Conservation (phyloP, 106 monocot species). For the Gastrodia elata region DNA sequence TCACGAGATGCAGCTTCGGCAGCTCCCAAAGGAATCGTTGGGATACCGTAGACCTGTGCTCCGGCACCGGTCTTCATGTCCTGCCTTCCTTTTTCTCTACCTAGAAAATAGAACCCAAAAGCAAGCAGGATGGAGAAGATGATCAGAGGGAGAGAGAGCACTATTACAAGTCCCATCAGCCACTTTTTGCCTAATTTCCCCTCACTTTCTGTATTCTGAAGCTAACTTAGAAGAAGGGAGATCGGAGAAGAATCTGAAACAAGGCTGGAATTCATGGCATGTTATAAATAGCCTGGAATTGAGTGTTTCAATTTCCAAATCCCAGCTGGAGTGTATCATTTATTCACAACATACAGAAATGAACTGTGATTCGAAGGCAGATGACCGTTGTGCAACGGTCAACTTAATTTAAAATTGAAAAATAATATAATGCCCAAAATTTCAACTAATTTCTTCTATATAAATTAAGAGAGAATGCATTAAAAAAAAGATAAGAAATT, state of each 20-base stretch:
- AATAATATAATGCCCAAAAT: too few relatives aligned
- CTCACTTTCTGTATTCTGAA: background rate
- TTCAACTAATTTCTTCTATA: too few relatives aligned
- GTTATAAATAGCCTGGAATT: background rate
- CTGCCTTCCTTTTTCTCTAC: constrained; percentile 18
- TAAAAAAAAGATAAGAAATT: too few relatives aligned
- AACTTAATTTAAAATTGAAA: constrained; percentile 6
- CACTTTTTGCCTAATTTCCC: background rate
- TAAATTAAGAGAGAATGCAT: too few relatives aligned
- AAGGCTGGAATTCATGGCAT: background rate
- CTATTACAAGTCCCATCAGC: constrained; percentile 17
- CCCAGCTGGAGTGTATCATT: too few relatives aligned
- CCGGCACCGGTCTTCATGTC: constrained; percentile 16
- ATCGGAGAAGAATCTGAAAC: background rate
- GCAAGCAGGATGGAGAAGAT: constrained; percentile 15
- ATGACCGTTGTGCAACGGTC: constrained; percentile 14
- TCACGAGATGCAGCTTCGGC: background rate
- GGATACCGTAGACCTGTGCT: constrained; percentile 16
- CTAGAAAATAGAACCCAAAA: constrained; percentile 13
- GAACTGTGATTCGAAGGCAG: background rate
- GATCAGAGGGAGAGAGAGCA: constrained; percentile 24
- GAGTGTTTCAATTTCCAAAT: background rate
- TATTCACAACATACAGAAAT: background rate
- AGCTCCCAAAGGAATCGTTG: background rate
- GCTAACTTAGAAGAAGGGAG: too few relatives aligned